Evolutionary conservation across 306 rosid genomes (phyloP), one percentile per base, ranked within the genome.

Genomic region (Glycine latifolia): DNA sequence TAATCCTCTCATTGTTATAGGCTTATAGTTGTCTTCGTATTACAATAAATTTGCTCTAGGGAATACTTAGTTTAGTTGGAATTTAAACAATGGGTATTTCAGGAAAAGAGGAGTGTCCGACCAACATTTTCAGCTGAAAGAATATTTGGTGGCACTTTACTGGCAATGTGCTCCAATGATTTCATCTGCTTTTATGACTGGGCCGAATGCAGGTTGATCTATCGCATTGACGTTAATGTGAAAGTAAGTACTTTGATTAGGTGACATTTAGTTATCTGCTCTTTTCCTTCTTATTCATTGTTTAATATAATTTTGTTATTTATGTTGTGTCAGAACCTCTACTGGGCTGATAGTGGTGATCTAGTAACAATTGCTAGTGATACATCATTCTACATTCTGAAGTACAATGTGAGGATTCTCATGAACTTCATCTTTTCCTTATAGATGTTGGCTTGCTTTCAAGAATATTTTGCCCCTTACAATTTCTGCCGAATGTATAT

Each of bases 311-410:
- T 47, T 84, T 60, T 69, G 20, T 47, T 73, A 61, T 10, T 17
- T 60, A 71, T 66, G 72, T 17, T 50, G 8, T 81, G 71, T 62
- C 91, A 95, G 99, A 95, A 92, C 76, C 93, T 95, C 87, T 89
- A 95, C 89, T 95, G 99, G 99, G 99, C 99, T 79, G 99, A 95
- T 79, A 93, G 97, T 78, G 99, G 99, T 52, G 99, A 95, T 86
- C 89, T 93, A 67, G 94, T 95, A 82, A 91, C 97, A 37, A 89
- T 95, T 83, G 91, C 97, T 47, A 92, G 98, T 80, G 97, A 95
- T 75, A 47, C 97, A 43, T 95, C 99, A 54, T 95, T 95, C 92
- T 93, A 95, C 86, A 93, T 95, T 77, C 88, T 95, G 91, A 93
- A 95, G 87, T 95, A 93, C 91, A 95, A 89, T 77, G 99, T 95